These are phyloP conservation scores for Ambrosiella beaveri DNA, from an alignment of 2,329 filamentous ascomycete species.

Conservation along the genomic window DNA sequence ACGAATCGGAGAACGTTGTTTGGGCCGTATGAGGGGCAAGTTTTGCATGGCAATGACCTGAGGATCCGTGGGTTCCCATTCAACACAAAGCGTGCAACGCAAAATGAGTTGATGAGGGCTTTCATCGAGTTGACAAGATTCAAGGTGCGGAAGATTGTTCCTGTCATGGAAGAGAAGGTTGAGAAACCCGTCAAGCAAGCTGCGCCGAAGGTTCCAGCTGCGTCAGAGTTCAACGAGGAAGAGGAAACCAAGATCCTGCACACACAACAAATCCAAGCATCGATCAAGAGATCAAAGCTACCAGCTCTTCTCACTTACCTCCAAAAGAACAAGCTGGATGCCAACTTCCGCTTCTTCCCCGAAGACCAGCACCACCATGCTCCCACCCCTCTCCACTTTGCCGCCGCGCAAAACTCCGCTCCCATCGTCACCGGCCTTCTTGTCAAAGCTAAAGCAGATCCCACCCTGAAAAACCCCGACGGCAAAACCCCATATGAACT, in stretches of 20 bases:
- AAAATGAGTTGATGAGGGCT: conserved; percentile 82
- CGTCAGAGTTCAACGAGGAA: conserved; percentile 58
- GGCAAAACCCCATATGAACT: conserved; percentile 79
- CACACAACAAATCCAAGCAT: conserved; percentile 72
- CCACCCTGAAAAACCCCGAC: conserved; percentile 51
- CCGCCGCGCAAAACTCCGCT: conserved; percentile 62
- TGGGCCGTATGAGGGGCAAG: conserved; percentile 77
- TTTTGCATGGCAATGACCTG: conserved; percentile 61
- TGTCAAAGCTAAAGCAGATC: conserved; percentile 56
- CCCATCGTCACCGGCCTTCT: conserved; percentile 65
- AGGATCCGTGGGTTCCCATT: conserved; percentile 82
- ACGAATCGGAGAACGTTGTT: conserved; percentile 80
- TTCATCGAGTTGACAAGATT: conserved; percentile 88
- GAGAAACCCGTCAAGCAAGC: conserved; percentile 20
- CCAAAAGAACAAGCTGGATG: conserved; percentile 50
- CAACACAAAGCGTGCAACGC: conserved; percentile 76
- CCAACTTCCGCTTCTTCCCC: conserved; percentile 63
- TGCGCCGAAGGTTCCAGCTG: conserved; percentile 33
- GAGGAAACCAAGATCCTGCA: conserved; percentile 71
- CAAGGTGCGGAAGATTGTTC: conserved; percentile 65
- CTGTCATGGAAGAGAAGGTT: conserved; percentile 35
- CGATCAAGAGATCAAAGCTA: conserved; percentile 78
- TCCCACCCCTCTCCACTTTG: conserved; percentile 69
- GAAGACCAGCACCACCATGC: conserved; percentile 58
- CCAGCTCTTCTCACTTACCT: conserved; percentile 77